Evolutionary conservation across 1,139 yeast species (phyloP).

Genomic region (Geotrichum restrictum): DNA sequence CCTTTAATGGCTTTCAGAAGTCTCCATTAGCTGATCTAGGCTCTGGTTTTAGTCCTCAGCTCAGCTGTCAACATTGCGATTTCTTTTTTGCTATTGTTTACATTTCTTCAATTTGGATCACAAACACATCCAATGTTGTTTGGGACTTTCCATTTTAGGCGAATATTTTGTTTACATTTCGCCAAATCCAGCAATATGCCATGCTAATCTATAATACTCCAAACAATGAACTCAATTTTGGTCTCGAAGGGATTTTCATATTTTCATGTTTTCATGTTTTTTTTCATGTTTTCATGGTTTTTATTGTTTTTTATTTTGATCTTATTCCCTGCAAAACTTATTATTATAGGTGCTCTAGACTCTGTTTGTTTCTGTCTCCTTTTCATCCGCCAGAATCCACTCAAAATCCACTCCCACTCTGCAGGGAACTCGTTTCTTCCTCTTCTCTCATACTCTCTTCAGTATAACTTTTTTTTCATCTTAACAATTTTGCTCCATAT

Average conservation of each 20-base stretch:
- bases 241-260: background rate
- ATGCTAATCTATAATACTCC: background rate
- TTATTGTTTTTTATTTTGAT: too few species aligned
- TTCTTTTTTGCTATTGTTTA: background rate
- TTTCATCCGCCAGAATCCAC: conserved; percentile 1
- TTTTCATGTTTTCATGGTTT: too few species aligned
- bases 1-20: background rate
- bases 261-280: background rate
- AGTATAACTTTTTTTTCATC: background rate
- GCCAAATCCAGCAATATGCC: conserved; percentile 9
- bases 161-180: conserved; percentile 12
- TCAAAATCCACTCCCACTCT: background rate
- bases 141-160: background rate
- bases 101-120: background rate
- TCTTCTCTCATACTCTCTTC: background rate
- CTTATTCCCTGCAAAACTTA: too few species aligned
- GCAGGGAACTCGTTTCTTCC: conserved; percentile 1
- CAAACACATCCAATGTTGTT: background rate
- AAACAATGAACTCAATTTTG: too few species aligned
- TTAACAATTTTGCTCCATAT: too few species aligned
- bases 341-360: too few species aligned
- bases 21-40: background rate
- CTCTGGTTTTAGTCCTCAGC: too few species aligned
- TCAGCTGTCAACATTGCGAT: too few species aligned
- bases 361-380: background rate